phyloP scores from a whole-genome alignment of 2,329 filamentous ascomycete species.

The Xylariales sp. region DNA sequence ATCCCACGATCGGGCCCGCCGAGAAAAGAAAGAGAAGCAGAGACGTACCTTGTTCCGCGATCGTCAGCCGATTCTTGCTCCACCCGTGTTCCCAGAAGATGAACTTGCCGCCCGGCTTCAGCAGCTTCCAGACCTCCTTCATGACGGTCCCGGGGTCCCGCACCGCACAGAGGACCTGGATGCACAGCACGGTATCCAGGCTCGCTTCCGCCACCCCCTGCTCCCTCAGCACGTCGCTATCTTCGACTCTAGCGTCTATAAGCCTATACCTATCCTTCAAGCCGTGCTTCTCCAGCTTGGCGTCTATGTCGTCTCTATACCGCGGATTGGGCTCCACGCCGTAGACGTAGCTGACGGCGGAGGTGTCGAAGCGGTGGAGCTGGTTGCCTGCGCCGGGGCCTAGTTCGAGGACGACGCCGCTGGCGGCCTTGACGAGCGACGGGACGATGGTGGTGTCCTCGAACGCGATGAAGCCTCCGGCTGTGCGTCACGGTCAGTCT shows the following conservation, averaged over 20 bases:
- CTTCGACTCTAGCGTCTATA: slow-evolving; percentile 54
- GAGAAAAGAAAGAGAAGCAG: no score
- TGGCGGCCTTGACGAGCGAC: slow-evolving; percentile 43
- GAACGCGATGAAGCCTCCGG: slow-evolving; percentile 24
- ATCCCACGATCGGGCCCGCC: no score
- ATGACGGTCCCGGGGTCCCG: slow-evolving; percentile 45
- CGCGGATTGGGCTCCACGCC: slow-evolving; percentile 56
- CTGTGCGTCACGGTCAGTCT: slow-evolving; percentile 12
- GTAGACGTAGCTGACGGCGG: slow-evolving; percentile 51
- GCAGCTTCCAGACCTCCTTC: slow-evolving; percentile 53
- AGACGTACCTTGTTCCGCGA: slow-evolving; percentile 48
- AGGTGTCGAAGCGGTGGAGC: slow-evolving; percentile 52
- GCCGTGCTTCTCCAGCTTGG: slow-evolving; percentile 46
- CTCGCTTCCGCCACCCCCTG: slow-evolving; percentile 52
- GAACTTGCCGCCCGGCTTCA: slow-evolving; percentile 59
- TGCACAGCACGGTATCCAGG: slow-evolving; percentile 56
- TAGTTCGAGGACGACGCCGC: slow-evolving; percentile 56
- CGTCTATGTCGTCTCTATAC: slow-evolving; percentile 49
- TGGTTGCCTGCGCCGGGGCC: slow-evolving; percentile 59
- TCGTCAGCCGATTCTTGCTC: slow-evolving; percentile 47
- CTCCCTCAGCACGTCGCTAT: slow-evolving; percentile 51
- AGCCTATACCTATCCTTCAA: slow-evolving; percentile 54
- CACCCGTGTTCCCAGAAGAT: slow-evolving; percentile 59
- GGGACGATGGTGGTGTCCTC: slow-evolving; percentile 52
- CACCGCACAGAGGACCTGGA: slow-evolving; percentile 59